Percentiles rank a stretch among this genome's conserved stretches.
Evolutionary conservation across 2,329 filamentous ascomycete genomes (phyloP).

Genomic region (Hymenoscyphus linearis): DNA sequence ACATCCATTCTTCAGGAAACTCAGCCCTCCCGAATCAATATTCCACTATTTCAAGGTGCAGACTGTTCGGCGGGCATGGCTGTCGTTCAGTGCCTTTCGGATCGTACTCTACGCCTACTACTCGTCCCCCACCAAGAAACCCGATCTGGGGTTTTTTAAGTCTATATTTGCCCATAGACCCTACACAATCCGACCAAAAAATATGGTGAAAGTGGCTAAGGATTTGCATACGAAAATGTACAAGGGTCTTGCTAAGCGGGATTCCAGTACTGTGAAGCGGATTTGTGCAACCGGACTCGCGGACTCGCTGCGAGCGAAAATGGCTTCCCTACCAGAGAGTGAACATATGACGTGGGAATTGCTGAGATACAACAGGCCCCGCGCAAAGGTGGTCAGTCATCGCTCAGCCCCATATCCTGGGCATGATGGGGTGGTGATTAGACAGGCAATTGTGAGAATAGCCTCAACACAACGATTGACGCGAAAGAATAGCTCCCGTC

Average conservation of each 20-base stretch:
- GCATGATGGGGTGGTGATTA: conserved; percentile 39
- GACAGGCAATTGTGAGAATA: conserved; percentile 58
- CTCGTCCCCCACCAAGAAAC: neutral
- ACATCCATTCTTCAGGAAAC: conserved; percentile 16
- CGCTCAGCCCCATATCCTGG: conserved; percentile 43
- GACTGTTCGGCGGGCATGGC: conserved; percentile 25
- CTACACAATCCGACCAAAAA: conserved; percentile 32
- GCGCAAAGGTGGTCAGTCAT: conserved; percentile 41
- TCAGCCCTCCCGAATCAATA: conserved; percentile 12
- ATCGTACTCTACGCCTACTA: conserved; percentile 11
- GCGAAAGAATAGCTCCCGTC: conserved; percentile 30
- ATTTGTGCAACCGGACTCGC: conserved; percentile 51
- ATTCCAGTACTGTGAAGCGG: conserved; percentile 44
- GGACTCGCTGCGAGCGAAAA: conserved; percentile 45
- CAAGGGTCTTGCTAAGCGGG: conserved; percentile 53
- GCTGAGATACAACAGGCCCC: conserved; percentile 40
- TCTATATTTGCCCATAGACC: neutral
- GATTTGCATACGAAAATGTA: conserved; percentile 58
- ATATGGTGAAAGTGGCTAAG: conserved; percentile 49
- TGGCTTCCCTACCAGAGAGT: conserved; percentile 45
- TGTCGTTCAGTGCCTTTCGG: conserved; percentile 18
- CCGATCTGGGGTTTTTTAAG: neutral
- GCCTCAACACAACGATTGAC: conserved; percentile 49
- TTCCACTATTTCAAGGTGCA: conserved; percentile 13
- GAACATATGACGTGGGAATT: conserved; percentile 50